Base-by-base conservation (phyloP, 2,329 filamentous ascomycete genomes). In the Coniochaeta ligniaria region DNA sequence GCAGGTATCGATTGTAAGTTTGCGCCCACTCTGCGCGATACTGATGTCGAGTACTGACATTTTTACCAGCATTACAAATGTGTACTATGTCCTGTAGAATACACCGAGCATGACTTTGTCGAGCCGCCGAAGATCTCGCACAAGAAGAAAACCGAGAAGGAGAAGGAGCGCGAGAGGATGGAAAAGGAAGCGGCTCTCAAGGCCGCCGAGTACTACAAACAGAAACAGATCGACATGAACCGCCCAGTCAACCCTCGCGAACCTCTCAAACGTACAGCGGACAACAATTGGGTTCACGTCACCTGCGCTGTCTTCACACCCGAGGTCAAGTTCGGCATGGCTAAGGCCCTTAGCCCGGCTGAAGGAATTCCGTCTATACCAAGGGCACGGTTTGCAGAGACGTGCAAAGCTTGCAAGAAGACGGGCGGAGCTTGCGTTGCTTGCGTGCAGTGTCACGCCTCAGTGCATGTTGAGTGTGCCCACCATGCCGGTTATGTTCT, bases 221-320 rank as follows among this genome's bases (percentile, higher is more conserved):
- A 89, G 71, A 88, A 86, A 69, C 94, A 99, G 74, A 85, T 91
- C 70, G 89, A 94, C 63, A 85, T 89, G 68, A 92, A 92, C 66
- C 89, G 93, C 56, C 94, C 95, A 1, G 75, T 89, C 38, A 85
- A 91, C 65, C 95, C 95, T 28, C 86, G 95, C 56, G 95, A 98
- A 72, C 89, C 95, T 3, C 79, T 99, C 64, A 99, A 99, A 76
- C 86, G 91, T 57, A 99, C 95, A 0, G 91, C 90, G 4, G 92
- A 96, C 71, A 98, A 98, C 76, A 98, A 98, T 70, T 99, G 95
- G 95, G 91, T 97, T 17, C 95, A 99, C 72, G 92, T 98, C 31
- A 88, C 89, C 41, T 99, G 95, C 70, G 93, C 95, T 1, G 80
- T 96, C 20, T 98, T 91, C 87, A 93, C 90, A 12, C 87, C 92